Evolutionary conservation across 208 protist genomes (phyloP).

Genomic region (Naegleria fowleri): DNA sequence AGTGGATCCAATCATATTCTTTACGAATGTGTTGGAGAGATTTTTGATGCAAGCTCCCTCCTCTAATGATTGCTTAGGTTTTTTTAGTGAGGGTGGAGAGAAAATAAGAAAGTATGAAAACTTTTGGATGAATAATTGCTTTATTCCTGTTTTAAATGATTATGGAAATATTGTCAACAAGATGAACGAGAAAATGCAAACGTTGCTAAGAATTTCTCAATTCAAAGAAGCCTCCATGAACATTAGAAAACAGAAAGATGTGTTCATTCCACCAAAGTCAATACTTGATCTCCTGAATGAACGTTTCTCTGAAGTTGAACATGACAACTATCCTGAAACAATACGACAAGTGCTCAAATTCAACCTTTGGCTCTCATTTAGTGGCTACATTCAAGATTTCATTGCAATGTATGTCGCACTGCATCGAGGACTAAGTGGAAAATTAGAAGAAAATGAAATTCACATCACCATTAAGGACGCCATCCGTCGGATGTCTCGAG

Average conservation of each 20-base stretch:
- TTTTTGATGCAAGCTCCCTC: neutral
- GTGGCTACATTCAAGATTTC: neutral
- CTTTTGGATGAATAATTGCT: neutral
- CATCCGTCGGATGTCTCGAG: neutral
- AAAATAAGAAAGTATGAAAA: neutral
- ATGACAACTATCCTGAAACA: neutral
- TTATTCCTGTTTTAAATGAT: neutral
- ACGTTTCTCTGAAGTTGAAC: neutral
- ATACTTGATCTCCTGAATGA: neutral
- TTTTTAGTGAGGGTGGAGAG: neutral
- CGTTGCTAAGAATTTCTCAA: neutral
- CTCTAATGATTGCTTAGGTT: neutral
- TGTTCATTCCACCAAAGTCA: neutral
- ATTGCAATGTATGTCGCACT: neutral
- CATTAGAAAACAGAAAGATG: neutral
- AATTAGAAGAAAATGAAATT: neutral
- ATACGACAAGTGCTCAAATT: neutral
- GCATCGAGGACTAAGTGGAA: neutral
- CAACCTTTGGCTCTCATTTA: neutral
- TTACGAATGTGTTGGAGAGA: neutral
- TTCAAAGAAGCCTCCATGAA: neutral
- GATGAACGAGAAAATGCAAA: neutral
- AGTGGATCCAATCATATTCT: neutral
- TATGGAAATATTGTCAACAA: neutral
- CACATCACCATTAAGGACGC: neutral